Percentiles rank a stretch among this genome's conserved stretches.
phyloP scores from a whole-genome alignment of 345 rosid species.

The Populus euphratica region DNA sequence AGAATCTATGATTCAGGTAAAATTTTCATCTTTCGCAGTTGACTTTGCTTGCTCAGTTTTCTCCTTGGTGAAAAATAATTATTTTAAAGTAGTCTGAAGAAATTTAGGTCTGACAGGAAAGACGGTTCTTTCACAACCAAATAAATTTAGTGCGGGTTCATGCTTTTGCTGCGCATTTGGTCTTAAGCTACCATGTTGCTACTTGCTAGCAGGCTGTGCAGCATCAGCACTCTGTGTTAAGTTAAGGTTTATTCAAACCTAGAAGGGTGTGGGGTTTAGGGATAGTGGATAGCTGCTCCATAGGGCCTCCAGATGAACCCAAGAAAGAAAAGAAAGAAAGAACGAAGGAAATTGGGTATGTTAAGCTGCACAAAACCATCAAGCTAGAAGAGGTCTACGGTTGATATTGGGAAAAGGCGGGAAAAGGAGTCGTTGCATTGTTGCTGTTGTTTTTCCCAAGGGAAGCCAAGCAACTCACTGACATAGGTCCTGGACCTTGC shows the following conservation, averaged over 20 bases:
- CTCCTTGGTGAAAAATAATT: neutral
- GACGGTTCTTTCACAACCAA: neutral
- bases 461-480: neutral
- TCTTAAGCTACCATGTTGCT: neutral
- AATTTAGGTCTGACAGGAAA: neutral
- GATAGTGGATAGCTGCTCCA: neutral
- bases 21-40: neutral
- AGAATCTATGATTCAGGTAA: constrained; percentile 85
- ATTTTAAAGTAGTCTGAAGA: neutral
- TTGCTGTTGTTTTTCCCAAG: no score
- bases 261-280: neutral
- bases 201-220: neutral
- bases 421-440: neutral
- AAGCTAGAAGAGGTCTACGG: neutral
- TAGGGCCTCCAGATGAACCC: neutral
- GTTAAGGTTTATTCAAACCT: neutral
- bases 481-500: neutral
- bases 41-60: neutral
- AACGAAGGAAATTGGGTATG: neutral
- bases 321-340: neutral
- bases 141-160: neutral
- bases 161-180: neutral
- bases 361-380: neutral
- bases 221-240: neutral
- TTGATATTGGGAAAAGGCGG: neutral